phyloP scores from a whole-genome alignment of 257 asterid genomes.

The Anisodus acutangulus region DNA sequence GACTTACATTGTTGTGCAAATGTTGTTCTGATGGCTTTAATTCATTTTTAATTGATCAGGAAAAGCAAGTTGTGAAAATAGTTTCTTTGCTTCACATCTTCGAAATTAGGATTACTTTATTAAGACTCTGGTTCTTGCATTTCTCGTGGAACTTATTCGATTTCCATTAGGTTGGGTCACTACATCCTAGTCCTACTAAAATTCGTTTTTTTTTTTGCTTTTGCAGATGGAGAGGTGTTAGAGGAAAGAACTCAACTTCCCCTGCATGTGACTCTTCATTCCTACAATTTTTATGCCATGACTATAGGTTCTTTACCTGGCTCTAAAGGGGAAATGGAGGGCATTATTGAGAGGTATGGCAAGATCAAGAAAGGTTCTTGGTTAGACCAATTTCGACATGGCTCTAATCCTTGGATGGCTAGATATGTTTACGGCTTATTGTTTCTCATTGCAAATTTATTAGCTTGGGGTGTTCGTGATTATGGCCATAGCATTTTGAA shows the following conservation, averaged over 20 bases:
- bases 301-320: slow-evolving; percentile 25
- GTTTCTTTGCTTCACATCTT: slow-evolving; percentile 13
- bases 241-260: slow-evolving; percentile 29
- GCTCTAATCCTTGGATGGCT: slow-evolving; percentile 69
- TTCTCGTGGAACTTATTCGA: neutral
- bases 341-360: slow-evolving; percentile 38
- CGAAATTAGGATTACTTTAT: neutral
- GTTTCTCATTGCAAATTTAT: slow-evolving; percentile 50
- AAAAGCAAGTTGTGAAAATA: neutral
- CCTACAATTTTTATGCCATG: slow-evolving; percentile 31
- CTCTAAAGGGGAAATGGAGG: slow-evolving; percentile 43
- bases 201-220: neutral
- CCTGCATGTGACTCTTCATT: slow-evolving; percentile 27
- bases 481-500: slow-evolving; percentile 44
- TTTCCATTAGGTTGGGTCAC: slow-evolving; percentile 17
- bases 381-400: slow-evolving; percentile 53
- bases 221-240: slow-evolving; percentile 38
- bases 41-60: neutral
- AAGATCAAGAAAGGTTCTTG: slow-evolving; percentile 50
- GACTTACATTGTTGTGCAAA: no score
- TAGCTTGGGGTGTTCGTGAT: slow-evolving; percentile 65
- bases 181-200: neutral
- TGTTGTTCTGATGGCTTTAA: neutral
- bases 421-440: slow-evolving; percentile 56
- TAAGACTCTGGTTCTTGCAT: neutral